phyloP scores from a whole-genome alignment of 257 asterid species.

The Nicotiana obtusifolia region DNA sequence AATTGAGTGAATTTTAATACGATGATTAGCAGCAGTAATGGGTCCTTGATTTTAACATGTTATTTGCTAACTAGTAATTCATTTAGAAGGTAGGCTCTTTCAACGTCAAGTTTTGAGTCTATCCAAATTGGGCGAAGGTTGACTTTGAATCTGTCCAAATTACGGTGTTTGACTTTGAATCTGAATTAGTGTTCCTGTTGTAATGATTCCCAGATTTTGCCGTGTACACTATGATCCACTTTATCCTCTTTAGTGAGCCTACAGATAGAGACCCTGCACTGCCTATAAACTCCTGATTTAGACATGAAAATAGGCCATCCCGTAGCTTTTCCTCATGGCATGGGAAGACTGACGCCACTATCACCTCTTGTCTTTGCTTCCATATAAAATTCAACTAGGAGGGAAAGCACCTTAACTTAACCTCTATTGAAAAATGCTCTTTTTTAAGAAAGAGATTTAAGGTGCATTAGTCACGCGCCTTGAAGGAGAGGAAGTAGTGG shows the following conservation, averaged over 20 bases:
- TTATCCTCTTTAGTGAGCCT: neutral
- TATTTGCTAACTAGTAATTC: neutral
- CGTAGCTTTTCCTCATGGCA: neutral
- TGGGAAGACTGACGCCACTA: neutral
- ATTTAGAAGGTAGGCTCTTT: neutral
- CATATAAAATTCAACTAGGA: no score
- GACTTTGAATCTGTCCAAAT: neutral
- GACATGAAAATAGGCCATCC: neutral
- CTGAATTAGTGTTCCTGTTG: neutral
- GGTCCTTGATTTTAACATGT: neutral
- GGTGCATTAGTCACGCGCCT: no score
- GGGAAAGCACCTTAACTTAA: no score
- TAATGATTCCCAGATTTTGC: neutral
- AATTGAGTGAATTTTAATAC: neutral
- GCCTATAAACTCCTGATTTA: neutral
- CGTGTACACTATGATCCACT: no score
- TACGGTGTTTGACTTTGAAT: neutral
- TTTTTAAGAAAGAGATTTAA: neutral
- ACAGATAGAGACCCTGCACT: neutral
- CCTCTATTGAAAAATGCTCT: neutral
- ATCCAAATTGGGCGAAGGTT: no score
- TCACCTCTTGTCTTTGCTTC: neutral
- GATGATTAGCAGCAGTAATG: no score
- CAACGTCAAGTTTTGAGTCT: neutral
- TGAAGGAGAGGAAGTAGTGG: neutral